phyloP scores from a whole-genome alignment of 2,329 filamentous ascomycete genomes.

The Trichoderma gracile region DNA sequence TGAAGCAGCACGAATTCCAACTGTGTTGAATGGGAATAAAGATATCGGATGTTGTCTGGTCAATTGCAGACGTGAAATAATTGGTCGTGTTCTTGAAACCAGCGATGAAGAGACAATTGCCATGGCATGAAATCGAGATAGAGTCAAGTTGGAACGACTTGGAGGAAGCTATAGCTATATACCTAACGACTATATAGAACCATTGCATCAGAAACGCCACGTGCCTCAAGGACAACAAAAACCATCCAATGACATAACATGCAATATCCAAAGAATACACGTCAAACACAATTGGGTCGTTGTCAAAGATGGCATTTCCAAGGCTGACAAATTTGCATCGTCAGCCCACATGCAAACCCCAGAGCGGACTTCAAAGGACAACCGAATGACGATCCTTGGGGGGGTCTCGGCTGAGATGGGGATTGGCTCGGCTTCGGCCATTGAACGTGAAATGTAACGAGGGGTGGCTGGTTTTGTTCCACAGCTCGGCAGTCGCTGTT shows the following conservation, averaged over 20 bases:
- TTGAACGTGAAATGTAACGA: neutral
- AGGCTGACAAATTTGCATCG: slow-evolving; percentile 9
- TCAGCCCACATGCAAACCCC: neutral
- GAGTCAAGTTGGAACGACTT: neutral
- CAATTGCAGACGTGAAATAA: neutral
- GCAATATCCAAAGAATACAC: neutral
- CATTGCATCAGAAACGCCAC: neutral
- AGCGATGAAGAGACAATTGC: neutral
- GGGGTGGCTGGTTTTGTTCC: neutral
- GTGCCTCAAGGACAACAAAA: neutral
- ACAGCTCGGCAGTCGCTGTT: too few relatives aligned
- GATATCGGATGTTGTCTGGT: neutral
- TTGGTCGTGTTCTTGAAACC: neutral
- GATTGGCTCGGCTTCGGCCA: neutral
- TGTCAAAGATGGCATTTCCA: slow-evolving; percentile 2
- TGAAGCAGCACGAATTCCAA: neutral
- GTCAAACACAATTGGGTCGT: neutral
- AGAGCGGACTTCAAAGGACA: neutral
- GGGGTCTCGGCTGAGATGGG: neutral
- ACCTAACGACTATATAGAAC: too few relatives aligned
- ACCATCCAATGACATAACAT: neutral
- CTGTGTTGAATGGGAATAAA: neutral
- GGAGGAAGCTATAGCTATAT: neutral
- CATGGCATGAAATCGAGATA: neutral
- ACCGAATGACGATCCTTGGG: neutral